Base-by-base conservation (phyloP, 129 eudicot species). In the Flaveria linearis region DNA sequence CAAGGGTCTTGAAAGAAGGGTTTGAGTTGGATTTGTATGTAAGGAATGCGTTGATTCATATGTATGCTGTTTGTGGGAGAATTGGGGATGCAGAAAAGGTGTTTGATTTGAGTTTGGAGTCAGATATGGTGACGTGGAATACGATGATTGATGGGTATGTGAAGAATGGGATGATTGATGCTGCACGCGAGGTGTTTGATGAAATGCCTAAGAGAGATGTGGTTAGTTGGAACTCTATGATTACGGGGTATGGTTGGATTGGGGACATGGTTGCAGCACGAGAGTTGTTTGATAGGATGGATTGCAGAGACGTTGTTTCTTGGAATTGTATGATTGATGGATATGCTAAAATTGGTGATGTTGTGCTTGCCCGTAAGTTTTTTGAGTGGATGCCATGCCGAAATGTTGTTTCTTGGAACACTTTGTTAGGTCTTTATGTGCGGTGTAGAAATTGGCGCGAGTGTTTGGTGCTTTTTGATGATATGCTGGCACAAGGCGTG, bases 311-410 rank as follows among this genome's bases (percentile, higher is more conserved):
- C 61, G n/a, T 85, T 43, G 81, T 87, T 77, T 85, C 92, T 49
- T 85, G 96, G 90, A 90, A 87, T 71, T 85, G 87, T 76, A 16
- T 90, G 71, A 71, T 90, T 39, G 90, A 85, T 50, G 93, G 91
- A 81, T 88, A 86, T 81, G 84, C 85, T 0, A 85, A 67, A 66
- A 45, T 65, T 57, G 89, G 88, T 10, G 71, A 89, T 43, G 51
- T 80, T 9, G 73, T 33, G 49, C 81, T 36, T 22, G 89, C 89
- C 0, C 76, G 83, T n/a, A 80, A 82, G 41, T 60, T 64, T 50
- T 89, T 89, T 52, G 82, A 85, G 76, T 78, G 60, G 78, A 83
- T 85, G 91, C 81, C 80, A 9, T 25, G 26, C 39, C 79, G 76
- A 43, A 85, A 87, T 45, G 84, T 78, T 20, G 75, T 85, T 78